These are phyloP conservation scores for Hanseniaspora uvarum DNA, from an alignment of 1,139 yeast species.

Conservation along the genomic window DNA sequence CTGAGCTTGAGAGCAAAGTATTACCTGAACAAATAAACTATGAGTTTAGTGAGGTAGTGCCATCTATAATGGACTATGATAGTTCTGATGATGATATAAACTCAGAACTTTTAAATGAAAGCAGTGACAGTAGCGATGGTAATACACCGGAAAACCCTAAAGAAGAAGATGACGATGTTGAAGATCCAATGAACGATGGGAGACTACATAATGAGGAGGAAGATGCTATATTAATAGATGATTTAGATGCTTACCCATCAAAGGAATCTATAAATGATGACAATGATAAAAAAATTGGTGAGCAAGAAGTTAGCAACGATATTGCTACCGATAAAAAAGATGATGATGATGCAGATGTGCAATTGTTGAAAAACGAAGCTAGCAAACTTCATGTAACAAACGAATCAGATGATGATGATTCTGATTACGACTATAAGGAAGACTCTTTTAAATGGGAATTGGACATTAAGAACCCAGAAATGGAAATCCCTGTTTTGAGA, in stretches of 20 bases:
- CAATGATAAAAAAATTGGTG: not conserved
- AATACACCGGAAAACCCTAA: not conserved
- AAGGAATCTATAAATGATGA: not conserved
- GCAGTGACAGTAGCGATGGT: not conserved
- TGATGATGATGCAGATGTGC: not conserved
- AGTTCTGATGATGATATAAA: not conserved
- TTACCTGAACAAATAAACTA: not conserved
- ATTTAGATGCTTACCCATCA: conserved; percentile 13
- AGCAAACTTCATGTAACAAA: conserved; percentile 17
- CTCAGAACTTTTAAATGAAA: not conserved
- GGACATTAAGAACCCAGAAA: conserved; percentile 3
- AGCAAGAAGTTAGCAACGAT: not conserved
- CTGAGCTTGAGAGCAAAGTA: not conserved
- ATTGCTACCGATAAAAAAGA: conserved; percentile 1
- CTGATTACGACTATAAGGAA: conserved; percentile 19
- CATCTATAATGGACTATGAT: not conserved
- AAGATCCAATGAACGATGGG: conserved; percentile 18
- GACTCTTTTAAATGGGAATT: conserved; percentile 5
- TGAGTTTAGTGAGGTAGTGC: not conserved
- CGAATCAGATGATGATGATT: conserved; percentile 19
- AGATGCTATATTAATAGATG: conserved; percentile 15
- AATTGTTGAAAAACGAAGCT: conserved; percentile 6
- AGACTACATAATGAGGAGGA: conserved; percentile 16
- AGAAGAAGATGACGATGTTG: not conserved
- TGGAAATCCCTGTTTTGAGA: conserved; percentile 11